Evolutionary conservation across 2,329 filamentous ascomycete species (phyloP), one percentile per base, ranked within the genome.

Genomic region (Aspergillus ochraceus): DNA sequence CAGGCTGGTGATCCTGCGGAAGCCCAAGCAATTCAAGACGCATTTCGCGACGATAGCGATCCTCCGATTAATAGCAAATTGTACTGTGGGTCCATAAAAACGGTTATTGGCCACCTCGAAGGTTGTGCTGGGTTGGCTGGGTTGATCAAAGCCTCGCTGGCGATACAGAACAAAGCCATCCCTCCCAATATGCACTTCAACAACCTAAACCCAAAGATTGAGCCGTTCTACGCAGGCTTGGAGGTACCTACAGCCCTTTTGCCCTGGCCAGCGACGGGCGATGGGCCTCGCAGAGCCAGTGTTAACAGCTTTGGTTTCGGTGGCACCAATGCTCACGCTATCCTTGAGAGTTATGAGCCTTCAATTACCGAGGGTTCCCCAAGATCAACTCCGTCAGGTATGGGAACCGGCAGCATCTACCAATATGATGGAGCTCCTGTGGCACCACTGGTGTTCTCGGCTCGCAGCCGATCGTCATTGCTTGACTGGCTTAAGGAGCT

Each of bases 281-380:
- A 70, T 70, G 36, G 72, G 6, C 24, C 30, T 36, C 47, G 45
- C 9, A 58, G 76, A 46, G 77, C 76, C 9, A 77, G 76, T 30
- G 72, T 82, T 1, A 80, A 79, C 59, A 74, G 75, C 6, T 82
- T 81, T 59, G 79, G 71, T 0, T 69, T 68, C 39, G 72, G 72
- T 26, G 72, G 71, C 11, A 69, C 71, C 4, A 75, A 74, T 60
- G 68, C 66, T 2, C 70, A 75, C 54, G 61, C 58, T 1, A 72
- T 81, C 20, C 53, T 81, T 19, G 77, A 81, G 22, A 36, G 54
- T 11, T 60, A 58, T 49, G 50, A 50, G n/a, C 19, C 39, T 36
- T 46, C 26, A 14, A 52, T 11, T 11, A 24, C 49, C 0, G 26
- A 49, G 17, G 2, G 4, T 29, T 9, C 6, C 26, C 26, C 26